Conservation (phyloP, 1,284 basidiomycete genomes). For the Tetrapyrgos nigripes region DNA sequence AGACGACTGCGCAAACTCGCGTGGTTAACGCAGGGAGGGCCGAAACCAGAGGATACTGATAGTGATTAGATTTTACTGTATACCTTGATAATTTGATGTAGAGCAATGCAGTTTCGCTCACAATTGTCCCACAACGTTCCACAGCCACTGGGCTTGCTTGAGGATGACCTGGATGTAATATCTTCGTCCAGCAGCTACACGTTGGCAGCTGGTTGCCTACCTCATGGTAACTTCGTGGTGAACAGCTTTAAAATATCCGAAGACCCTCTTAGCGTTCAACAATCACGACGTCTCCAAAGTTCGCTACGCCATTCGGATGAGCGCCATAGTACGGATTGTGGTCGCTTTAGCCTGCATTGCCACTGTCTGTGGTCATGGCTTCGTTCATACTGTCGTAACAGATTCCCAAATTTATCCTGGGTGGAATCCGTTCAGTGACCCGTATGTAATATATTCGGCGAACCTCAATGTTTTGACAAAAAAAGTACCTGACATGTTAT, state of each 20-base stretch:
- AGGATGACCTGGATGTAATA: neutral
- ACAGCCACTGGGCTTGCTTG: neutral
- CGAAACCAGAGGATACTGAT: slow-evolving; percentile 83
- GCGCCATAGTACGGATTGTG: neutral
- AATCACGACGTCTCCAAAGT: too few species aligned
- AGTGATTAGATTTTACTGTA: slow-evolving; percentile 45
- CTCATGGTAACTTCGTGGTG: neutral
- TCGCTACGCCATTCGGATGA: neutral
- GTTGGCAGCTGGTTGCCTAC: neutral
- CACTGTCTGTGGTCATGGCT: slow-evolving; percentile 39
- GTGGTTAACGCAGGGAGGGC: slow-evolving; percentile 86
- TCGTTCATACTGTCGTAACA: slow-evolving; percentile 36
- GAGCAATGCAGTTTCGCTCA: neutral
- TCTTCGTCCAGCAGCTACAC: neutral
- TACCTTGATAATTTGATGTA: neutral
- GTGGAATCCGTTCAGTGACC: slow-evolving; percentile 45
- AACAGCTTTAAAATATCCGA: neutral
- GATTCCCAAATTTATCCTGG: slow-evolving; percentile 38
- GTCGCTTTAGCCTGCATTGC: too few species aligned
- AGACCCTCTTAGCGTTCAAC: too few species aligned
- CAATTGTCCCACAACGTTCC: neutral
- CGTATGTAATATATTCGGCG: slow-evolving; percentile 31
- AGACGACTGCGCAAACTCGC: slow-evolving; percentile 79
- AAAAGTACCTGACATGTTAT: slow-evolving; percentile 1
- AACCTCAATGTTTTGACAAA: neutral